Conservation (phyloP, 192 early-diverging fungal species). For the Cetraspora pellucida region DNA sequence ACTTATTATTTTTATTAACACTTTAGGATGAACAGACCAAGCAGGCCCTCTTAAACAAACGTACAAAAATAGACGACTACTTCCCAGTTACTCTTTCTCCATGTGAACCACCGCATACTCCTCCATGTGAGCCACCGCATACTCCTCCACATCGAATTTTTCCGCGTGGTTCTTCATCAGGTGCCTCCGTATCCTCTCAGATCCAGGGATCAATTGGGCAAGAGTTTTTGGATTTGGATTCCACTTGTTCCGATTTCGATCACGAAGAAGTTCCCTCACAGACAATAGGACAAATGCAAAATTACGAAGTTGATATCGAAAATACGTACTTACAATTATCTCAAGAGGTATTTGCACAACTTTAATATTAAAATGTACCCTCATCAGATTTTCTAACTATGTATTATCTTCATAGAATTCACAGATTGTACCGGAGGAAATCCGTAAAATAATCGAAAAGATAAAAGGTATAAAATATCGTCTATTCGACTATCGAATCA, state of each 20-base stretch:
- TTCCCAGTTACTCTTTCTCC: not conserved
- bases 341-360: constrained; percentile 3
- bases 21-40: not conserved
- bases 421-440: constrained; percentile 11
- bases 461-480: constrained; percentile 13
- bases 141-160: constrained; percentile 16
- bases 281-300: constrained; percentile 1
- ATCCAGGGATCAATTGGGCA: not conserved
- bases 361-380: constrained; percentile 1
- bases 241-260: not conserved
- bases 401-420: constrained; percentile 21
- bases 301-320: not conserved
- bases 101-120: not conserved
- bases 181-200: not conserved
- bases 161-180: not conserved
- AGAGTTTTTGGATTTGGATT: constrained; percentile 1
- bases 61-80: not conserved
- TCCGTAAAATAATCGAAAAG: constrained; percentile 24
- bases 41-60: not conserved
- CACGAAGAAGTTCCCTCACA: not conserved
- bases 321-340: constrained; percentile 16
- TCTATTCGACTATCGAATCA: constrained; percentile 16
- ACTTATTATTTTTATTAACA: constrained; percentile 16
- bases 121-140: constrained; percentile 10
- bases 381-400: constrained; percentile 1